Conservation (phyloP, 495 filamentous ascomycete genomes). For the Elasticomyces elasticus region DNA sequence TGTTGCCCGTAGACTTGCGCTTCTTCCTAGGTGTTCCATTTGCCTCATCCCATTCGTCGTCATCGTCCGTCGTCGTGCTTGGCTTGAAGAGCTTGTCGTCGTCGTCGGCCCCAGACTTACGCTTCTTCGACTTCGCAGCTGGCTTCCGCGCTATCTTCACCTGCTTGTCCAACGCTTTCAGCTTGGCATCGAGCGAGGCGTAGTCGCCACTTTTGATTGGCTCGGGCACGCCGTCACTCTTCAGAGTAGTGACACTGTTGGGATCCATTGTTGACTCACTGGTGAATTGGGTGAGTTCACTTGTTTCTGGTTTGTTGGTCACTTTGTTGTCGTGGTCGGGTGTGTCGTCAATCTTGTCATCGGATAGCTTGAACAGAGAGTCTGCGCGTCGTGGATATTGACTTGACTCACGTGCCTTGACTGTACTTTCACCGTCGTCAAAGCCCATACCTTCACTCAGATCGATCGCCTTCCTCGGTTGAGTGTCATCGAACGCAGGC, state of each 20-base stretch:
- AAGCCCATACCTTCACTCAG: not conserved
- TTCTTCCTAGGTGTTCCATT: slow-evolving; percentile 13
- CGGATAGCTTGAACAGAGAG: slow-evolving; percentile 9
- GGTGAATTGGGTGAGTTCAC: not conserved
- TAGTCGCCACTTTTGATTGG: slow-evolving; percentile 2
- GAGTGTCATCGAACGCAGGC: not conserved
- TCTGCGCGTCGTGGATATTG: slow-evolving; percentile 18
- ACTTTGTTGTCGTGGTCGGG: not conserved
- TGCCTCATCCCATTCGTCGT: slow-evolving; percentile 19
- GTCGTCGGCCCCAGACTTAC: slow-evolving; percentile 20
- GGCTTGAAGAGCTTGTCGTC: slow-evolving; percentile 24
- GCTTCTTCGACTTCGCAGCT: slow-evolving; percentile 21
- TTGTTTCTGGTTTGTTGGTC: not conserved
- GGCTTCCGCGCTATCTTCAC: slow-evolving; percentile 10
- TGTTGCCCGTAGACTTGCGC: slow-evolving; percentile 11
- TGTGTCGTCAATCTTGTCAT: slow-evolving; percentile 1
- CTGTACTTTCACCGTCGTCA: slow-evolving; percentile 6
- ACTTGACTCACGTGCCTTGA: slow-evolving; percentile 4
- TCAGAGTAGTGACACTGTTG: not conserved
- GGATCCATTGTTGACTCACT: slow-evolving; percentile 3
- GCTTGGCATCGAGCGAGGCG: slow-evolving; percentile 18
- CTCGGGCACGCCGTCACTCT: not conserved
- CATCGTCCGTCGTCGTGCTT: slow-evolving; percentile 15
- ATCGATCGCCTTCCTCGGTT: not conserved
- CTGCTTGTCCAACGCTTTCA: slow-evolving; percentile 21